These are phyloP conservation scores for Ustilago curta DNA, from an alignment of 1,284 basidiomycete genomes.

Conservation along the genomic window DNA sequence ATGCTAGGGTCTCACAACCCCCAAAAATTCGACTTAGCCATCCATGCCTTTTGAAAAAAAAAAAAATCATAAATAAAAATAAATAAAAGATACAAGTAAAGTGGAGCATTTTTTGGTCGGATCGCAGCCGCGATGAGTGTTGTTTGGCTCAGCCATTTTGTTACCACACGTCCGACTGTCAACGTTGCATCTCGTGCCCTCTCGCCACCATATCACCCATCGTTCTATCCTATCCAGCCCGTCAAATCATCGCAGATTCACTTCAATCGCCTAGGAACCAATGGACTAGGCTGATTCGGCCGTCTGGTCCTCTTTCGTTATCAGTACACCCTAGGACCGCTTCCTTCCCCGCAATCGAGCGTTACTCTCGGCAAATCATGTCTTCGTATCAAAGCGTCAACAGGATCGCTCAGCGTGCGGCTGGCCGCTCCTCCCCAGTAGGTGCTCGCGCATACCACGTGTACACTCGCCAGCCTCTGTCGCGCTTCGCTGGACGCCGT, in stretches of 20 bases:
- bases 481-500: constrained; percentile 25
- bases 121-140: constrained; percentile 5
- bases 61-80: not conserved
- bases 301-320: constrained; percentile 12
- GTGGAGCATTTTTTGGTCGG: constrained; percentile 7
- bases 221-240: not conserved
- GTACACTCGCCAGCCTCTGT: constrained; percentile 18
- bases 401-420: constrained; percentile 19
- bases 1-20: not conserved
- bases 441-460: not conserved
- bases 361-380: constrained; percentile 12
- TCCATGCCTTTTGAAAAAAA: no score
- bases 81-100: no score
- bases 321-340: no score
- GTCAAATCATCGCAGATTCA: not conserved
- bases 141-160: constrained; percentile 8
- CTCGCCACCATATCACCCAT: constrained; percentile 1
- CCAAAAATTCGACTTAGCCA: not conserved
- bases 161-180: constrained; percentile 2
- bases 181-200: not conserved
- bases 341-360: not conserved
- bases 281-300: constrained; percentile 18
- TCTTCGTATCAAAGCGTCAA: constrained; percentile 22
- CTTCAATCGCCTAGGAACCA: not conserved
- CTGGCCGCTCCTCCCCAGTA: not conserved